These are phyloP conservation scores for Trametes gibbosa DNA, from an alignment of 768 basidiomycete species.

Conservation along the genomic window DNA sequence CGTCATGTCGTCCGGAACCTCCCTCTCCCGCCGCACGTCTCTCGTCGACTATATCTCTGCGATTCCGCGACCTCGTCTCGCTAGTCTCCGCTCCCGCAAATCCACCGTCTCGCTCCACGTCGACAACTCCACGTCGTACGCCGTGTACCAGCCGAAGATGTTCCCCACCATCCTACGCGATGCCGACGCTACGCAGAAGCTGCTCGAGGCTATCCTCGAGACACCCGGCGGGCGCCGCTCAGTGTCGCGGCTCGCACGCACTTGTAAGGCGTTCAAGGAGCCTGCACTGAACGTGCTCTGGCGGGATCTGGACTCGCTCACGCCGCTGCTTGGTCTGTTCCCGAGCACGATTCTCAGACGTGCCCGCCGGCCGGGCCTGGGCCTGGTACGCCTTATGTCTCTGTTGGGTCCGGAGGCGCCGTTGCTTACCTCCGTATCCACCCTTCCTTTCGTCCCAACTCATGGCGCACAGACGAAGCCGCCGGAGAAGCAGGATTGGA, in stretches of 20 bases:
- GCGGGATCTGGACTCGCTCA: constrained; percentile 74
- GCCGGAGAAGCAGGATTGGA: constrained; percentile 72
- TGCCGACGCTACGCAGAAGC: constrained; percentile 50
- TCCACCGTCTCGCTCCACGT: constrained; percentile 25
- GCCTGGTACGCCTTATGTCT: constrained; percentile 54
- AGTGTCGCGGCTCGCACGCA: constrained; percentile 69
- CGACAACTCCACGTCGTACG: constrained; percentile 37
- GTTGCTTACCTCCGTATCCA: constrained; percentile 12
- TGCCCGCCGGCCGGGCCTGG: constrained; percentile 68
- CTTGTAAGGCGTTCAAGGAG: constrained; percentile 71
- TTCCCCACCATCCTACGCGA: constrained; percentile 58
- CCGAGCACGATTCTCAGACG: constrained; percentile 66
- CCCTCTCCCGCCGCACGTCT: constrained; percentile 28
- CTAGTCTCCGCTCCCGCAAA: constrained; percentile 31
- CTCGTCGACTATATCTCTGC: constrained; percentile 29
- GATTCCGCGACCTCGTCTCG: constrained; percentile 24
- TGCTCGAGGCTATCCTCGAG: constrained; percentile 52
- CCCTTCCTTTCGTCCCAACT: constrained; percentile 1
- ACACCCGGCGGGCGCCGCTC: constrained; percentile 64
- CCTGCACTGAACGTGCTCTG: constrained; percentile 71
- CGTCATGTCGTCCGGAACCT: constrained; percentile 28
- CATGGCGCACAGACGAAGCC: constrained; percentile 44
- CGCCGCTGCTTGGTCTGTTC: constrained; percentile 71
- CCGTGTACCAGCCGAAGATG: constrained; percentile 51
- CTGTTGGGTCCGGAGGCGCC: constrained; percentile 10